A percentile compares a stretch with the other conserved stretches of the same genome.
Conservation (phyloP, 2,329 filamentous ascomycete species). For the Trichophyton rubrum region DNA sequence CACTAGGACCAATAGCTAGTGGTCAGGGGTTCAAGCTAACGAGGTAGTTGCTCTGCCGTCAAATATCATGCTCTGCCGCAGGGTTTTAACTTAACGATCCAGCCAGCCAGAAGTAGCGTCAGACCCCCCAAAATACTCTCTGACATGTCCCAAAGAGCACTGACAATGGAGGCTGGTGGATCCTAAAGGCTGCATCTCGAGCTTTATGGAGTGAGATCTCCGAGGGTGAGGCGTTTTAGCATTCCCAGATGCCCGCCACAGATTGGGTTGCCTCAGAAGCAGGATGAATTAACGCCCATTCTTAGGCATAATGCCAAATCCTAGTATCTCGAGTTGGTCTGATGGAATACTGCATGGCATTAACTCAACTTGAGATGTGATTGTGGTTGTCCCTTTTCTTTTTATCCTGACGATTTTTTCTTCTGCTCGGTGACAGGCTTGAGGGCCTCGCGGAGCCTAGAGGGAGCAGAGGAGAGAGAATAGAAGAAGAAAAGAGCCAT, state of each 20-base stretch:
- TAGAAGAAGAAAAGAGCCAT: neutral
- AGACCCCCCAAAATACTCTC: neutral
- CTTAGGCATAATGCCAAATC: neutral
- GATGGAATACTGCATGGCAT: neutral
- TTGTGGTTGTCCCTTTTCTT: neutral
- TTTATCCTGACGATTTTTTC: neutral
- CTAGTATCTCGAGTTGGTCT: neutral
- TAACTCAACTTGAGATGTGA: neutral
- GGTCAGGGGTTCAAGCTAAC: neutral
- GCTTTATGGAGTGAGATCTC: neutral
- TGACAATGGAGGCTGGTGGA: conserved; percentile 3
- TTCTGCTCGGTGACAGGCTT: neutral
- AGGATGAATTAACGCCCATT: neutral
- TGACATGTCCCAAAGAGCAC: conserved; percentile 2
- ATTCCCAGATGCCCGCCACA: conserved; percentile 1
- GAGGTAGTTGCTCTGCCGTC: neutral
- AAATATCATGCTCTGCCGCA: neutral
- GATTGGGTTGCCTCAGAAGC: neutral
- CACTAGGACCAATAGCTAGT: neutral
- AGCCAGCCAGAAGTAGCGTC: neutral
- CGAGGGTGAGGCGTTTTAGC: conserved; percentile 2
- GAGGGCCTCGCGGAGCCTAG: neutral
- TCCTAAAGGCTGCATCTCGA: neutral
- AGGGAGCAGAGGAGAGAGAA: neutral
- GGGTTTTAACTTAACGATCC: neutral